Percentiles rank a stretch among this genome's conserved stretches.
Evolutionary conservation across 73 alveolate species (phyloP).

Genomic region (Paramecium sonneborni): DNA sequence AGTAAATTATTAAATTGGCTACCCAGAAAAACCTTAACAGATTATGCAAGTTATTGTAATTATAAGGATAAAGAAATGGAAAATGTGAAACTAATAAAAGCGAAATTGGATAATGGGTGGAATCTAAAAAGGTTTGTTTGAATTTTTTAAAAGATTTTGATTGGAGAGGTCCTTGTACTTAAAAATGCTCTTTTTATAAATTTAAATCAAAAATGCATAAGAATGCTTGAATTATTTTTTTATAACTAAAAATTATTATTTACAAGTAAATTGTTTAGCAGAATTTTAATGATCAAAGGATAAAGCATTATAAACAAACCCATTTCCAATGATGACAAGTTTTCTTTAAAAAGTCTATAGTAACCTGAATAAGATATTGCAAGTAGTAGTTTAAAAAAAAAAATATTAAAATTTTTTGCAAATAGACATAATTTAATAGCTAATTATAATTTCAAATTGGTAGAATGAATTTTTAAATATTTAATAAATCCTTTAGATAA

Average conservation of each 20-base stretch:
- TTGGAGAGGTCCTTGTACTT: neutral
- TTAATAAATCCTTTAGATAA: constrained; percentile 56
- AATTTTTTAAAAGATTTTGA: constrained; percentile 27
- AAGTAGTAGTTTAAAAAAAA: constrained; percentile 70
- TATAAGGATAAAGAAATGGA: constrained; percentile 25
- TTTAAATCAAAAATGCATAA: too few species aligned
- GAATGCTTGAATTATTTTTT: too few species aligned
- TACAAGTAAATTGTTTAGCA: too few species aligned
- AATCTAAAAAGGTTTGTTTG: neutral
- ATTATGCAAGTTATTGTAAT: constrained; percentile 24
- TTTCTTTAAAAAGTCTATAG: constrained; percentile 72
- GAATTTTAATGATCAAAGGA: constrained; percentile 87
- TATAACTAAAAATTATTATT: too few species aligned
- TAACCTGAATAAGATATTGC: constrained; percentile 79
- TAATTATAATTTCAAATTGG: constrained; percentile 49
- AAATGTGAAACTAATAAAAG: constrained; percentile 51
- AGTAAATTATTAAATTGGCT: neutral
- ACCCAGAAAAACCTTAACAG: neutral
- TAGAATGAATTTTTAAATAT: constrained; percentile 36
- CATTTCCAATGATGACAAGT: constrained; percentile 61
- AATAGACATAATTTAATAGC: constrained; percentile 60
- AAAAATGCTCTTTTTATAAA: too few species aligned
- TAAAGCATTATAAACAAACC: constrained; percentile 72
- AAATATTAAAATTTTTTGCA: constrained; percentile 70
- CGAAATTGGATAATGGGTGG: constrained; percentile 29